Base-by-base conservation (phyloP, 1,284 basidiomycete genomes). In the Rhodotorula sp. region DNA sequence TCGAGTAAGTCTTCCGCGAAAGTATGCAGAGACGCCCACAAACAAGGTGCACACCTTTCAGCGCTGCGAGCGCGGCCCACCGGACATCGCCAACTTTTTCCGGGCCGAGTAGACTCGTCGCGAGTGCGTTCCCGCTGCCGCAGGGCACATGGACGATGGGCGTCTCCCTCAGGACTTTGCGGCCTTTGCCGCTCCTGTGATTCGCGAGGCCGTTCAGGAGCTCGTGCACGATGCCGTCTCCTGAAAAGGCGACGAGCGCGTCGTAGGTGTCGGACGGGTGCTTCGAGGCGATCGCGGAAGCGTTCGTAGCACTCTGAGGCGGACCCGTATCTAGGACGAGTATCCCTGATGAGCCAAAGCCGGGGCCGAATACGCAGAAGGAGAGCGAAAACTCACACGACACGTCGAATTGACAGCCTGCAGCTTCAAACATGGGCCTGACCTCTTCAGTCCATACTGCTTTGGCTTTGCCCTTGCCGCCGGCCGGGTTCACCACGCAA, bases 221-320 rank as follows among this genome's bases (percentile, higher is more conserved):
- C 81, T 98, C 95, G 79, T 95, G 92, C 14, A 94, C 80, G 57
- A 93, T 85, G 8, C 95, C 95, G 80, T 98, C 95, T 0, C 95
- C 95, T 0, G 92, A 94, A 31, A 96, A 87, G 14, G 88, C 83
- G n/a, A 92, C 87, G 48, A 97, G 82, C 0, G 89, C 92, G 78
- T 92, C 92, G 74, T 87, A 92, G 2, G 72, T 56, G 16, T 86
- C 83, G 1, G 93, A 83, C 0, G 86, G 79, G 46, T 94, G 83
- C 0, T 84, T 82, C 70, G 86, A 85, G 0, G 86, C 89, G 63
- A 94, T 85, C 64, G 93, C 89, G 47, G 83, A 82, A 0, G 91
- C 94, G 81, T 98, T 66, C 3, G 39, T 21, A 0, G 68, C 59
- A 15, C 64, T 92, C 26, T 86, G 84, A 3, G 82, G 78, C 68